Evolutionary conservation across 1,139 yeast species (phyloP).

Genomic region (Hyphopichia wangnamkhiaoensis): DNA sequence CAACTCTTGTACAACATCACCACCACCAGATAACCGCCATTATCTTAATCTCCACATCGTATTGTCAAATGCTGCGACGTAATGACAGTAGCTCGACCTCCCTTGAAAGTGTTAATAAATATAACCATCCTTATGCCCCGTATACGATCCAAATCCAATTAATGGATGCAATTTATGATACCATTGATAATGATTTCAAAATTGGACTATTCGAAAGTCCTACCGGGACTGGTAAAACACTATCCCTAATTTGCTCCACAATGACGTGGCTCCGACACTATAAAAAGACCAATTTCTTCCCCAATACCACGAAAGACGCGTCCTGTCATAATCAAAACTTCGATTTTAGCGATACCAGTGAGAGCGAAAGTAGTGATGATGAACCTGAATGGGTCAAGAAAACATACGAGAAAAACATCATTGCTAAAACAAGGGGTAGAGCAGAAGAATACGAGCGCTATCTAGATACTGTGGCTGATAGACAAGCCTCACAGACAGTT

Average conservation of each 20-base stretch:
- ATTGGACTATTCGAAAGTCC: constrained; percentile 91
- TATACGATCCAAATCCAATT: constrained; percentile 76
- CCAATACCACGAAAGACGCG: constrained; percentile 13
- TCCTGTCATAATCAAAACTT: constrained; percentile 1
- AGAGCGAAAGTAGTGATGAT: constrained; percentile 35
- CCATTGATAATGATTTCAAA: constrained; percentile 58
- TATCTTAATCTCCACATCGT: no score
- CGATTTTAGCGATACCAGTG: constrained; percentile 1
- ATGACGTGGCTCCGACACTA: constrained; percentile 81
- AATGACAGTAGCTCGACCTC: no score
- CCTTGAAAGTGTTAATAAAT: no score
- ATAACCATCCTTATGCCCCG: constrained; percentile 79
- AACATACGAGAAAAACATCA: constrained; percentile 37
- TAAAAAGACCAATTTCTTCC: constrained; percentile 41
- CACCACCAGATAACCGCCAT: no score
- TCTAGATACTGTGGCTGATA: constrained; percentile 26
- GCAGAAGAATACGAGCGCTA: constrained; percentile 44
- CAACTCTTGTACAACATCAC: no score
- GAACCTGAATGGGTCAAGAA: constrained; percentile 65
- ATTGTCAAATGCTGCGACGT: no score
- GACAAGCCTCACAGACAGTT: constrained; percentile 13
- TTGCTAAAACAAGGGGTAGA: constrained; percentile 27
- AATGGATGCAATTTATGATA: constrained; percentile 71
- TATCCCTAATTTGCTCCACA: constrained; percentile 82
- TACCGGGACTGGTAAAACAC: constrained; percentile 92